phyloP scores from a whole-genome alignment of 2,329 filamentous ascomycete species.

The Allantophomopsis lycopodina region DNA sequence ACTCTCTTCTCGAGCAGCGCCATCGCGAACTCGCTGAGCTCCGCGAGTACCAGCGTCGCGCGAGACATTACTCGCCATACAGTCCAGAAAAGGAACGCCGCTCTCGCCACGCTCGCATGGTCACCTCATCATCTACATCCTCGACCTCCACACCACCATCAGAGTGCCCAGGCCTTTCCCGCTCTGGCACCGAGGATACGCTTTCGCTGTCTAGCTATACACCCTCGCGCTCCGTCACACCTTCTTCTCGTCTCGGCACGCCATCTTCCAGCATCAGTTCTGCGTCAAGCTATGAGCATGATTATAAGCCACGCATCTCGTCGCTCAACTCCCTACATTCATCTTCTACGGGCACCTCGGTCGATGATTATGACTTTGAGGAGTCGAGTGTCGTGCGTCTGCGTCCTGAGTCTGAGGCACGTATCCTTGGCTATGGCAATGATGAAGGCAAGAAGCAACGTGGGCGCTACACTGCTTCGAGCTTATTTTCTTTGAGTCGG shows the following conservation, averaged over 20 bases:
- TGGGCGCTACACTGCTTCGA: too few species aligned
- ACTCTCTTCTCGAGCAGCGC: conserved; percentile 8
- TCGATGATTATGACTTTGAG: background rate
- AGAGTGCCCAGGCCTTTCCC: conserved; percentile 19
- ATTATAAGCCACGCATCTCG: conserved; percentile 4
- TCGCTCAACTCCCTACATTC: background rate
- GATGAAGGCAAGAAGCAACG: too few species aligned
- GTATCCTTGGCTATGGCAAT: too few species aligned
- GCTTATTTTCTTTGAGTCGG: too few species aligned
- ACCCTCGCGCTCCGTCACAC: conserved; percentile 9
- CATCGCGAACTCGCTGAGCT: conserved; percentile 7
- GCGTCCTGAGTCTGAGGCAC: background rate
- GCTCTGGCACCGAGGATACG: conserved; percentile 16
- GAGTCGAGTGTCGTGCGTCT: background rate
- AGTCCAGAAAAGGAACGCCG: conserved; percentile 7
- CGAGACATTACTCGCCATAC: conserved; percentile 1
- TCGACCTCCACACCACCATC: conserved; percentile 19
- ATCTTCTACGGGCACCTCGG: background rate
- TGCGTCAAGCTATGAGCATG: background rate
- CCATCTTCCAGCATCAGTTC: conserved; percentile 19
- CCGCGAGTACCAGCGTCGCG: background rate
- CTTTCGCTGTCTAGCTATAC: conserved; percentile 6
- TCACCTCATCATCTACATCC: background rate
- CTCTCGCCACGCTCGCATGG: background rate
- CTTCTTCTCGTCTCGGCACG: conserved; percentile 9